phyloP scores from a whole-genome alignment of 2,329 filamentous ascomycete species.

The Phyllosticta capitalensis region DNA sequence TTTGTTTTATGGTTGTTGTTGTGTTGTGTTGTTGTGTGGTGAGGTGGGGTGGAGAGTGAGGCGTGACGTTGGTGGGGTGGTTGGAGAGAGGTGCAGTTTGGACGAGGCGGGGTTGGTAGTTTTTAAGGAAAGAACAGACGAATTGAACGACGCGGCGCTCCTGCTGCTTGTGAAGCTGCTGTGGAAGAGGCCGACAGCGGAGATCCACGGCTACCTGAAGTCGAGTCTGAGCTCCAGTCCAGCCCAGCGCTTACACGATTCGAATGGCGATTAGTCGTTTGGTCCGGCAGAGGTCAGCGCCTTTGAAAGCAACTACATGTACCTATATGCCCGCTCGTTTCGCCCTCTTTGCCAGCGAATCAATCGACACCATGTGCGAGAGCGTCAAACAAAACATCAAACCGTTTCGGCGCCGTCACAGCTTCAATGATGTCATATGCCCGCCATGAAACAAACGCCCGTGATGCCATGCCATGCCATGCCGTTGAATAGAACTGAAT shows the following conservation, averaged over 20 bases:
- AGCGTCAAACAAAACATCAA: not conserved
- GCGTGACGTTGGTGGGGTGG: slow-evolving; percentile 3
- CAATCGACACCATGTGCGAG: not conserved
- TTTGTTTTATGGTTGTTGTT: not conserved
- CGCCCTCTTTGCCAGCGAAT: not conserved
- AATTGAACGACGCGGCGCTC: not conserved
- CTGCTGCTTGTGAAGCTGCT: not conserved
- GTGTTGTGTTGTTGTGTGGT: not conserved
- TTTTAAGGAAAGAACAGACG: not conserved
- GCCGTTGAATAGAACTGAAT: not conserved
- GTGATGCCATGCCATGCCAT: too few relatives aligned
- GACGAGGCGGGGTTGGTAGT: not conserved
- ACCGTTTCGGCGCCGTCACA: not conserved
- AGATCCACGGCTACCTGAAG: not conserved
- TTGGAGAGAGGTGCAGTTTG: not conserved
- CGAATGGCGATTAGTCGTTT: not conserved
- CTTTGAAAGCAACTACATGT: not conserved
- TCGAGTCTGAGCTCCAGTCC: not conserved
- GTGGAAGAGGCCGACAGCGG: not conserved
- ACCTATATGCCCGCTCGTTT: not conserved
- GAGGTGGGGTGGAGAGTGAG: not conserved
- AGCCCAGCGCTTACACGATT: not conserved
- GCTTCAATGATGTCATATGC: not conserved
- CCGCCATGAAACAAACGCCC: not conserved
- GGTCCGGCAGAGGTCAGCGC: not conserved